Conservation (phyloP, 768 basidiomycete genomes). For the Phlebiopsis gigantea region DNA sequence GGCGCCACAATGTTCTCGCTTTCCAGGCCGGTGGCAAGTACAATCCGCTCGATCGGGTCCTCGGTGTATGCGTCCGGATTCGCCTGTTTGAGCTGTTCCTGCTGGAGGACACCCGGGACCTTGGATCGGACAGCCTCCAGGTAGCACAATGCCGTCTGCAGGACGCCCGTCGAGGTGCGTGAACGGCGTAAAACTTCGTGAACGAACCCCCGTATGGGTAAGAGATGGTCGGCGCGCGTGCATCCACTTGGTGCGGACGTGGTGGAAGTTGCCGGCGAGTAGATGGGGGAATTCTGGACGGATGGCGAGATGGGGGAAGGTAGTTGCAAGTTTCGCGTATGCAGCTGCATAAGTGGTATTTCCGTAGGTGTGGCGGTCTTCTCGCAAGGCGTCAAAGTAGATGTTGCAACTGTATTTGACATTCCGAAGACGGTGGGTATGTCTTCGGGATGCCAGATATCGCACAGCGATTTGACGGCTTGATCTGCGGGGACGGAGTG, state of each 20-base stretch:
- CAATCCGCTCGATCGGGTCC: not conserved
- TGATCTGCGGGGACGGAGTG: conserved; percentile 46
- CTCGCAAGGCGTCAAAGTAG: conserved; percentile 1
- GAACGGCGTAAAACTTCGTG: conserved; percentile 87
- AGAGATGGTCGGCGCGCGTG: conserved; percentile 29
- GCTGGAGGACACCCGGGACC: conserved; percentile 54
- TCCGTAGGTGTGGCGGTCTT: conserved; percentile 27
- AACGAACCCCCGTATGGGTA: conserved; percentile 73
- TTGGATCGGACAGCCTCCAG: conserved; percentile 75
- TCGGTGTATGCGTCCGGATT: conserved; percentile 28
- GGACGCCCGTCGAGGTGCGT: conserved; percentile 73
- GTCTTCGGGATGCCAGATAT: conserved; percentile 77
- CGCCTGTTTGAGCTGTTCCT: conserved; percentile 37
- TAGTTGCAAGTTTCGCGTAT: conserved; percentile 36
- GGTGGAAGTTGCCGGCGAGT: conserved; percentile 24
- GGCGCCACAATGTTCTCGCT: not conserved
- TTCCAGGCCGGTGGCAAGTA: conserved; percentile 3
- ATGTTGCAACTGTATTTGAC: not conserved
- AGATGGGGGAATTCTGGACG: conserved; percentile 32
- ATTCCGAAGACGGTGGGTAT: conserved; percentile 53
- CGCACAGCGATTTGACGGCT: conserved; percentile 70
- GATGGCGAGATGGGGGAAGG: conserved; percentile 52
- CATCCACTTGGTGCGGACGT: conserved; percentile 15
- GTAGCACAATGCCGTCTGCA: conserved; percentile 87
- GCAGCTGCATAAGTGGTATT: conserved; percentile 17